These are phyloP conservation scores for Kazachstania sp. DNA, from an alignment of 1,139 yeast species.

Conservation along the genomic window DNA sequence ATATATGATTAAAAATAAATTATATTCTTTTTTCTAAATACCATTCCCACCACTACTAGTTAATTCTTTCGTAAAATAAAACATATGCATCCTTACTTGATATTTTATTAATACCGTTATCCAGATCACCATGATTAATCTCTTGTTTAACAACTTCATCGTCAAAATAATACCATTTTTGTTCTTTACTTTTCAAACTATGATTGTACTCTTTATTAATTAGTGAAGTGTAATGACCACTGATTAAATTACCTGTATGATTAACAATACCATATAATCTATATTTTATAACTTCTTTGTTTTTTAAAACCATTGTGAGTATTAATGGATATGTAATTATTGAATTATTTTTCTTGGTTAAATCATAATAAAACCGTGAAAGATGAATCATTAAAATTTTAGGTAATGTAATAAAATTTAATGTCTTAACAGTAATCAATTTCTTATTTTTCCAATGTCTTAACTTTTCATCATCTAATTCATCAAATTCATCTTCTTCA, in stretches of 20 bases:
- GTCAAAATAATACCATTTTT: conserved; percentile 65
- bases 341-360: conserved; percentile 49
- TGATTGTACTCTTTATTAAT: conserved; percentile 43
- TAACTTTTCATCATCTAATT: conserved; percentile 9
- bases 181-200: conserved; percentile 26
- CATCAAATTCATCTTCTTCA: conserved; percentile 4
- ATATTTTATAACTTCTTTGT: conserved; percentile 40
- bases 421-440: conserved; percentile 42
- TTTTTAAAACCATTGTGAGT: conserved; percentile 38
- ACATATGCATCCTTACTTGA: conserved; percentile 61
- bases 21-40: background rate
- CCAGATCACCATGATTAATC: conserved; percentile 41
- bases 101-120: conserved; percentile 35
- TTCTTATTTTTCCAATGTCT: conserved; percentile 26
- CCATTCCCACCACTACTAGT: too few relatives aligned
- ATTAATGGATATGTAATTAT: conserved; percentile 48
- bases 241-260: conserved; percentile 60
- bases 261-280: conserved; percentile 54
- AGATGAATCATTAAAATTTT: conserved; percentile 56
- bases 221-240: conserved; percentile 68
- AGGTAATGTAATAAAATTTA: conserved; percentile 58
- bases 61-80: conserved; percentile 52
- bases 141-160: conserved; percentile 50
- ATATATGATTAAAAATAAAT: background rate
- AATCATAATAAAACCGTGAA: conserved; percentile 48